Evolutionary conservation across 331 rosid genomes (phyloP).

Genomic region (Cydonia oblonga): DNA sequence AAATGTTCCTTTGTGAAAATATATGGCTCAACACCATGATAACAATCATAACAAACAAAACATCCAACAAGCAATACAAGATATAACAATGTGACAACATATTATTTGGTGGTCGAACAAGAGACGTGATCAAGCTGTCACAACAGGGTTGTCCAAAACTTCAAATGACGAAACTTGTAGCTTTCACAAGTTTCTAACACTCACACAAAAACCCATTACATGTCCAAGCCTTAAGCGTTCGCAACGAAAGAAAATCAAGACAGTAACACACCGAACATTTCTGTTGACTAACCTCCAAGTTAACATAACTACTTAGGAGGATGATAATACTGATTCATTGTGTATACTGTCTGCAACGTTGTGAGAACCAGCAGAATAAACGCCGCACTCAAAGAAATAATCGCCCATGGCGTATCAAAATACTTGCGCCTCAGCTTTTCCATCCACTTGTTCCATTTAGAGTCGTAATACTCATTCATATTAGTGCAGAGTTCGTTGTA

Average conservation of each 20-base stretch:
- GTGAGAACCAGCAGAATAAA: background rate
- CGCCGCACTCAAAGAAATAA: background rate
- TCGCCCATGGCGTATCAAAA: background rate
- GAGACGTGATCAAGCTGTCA: background rate
- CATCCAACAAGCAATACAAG: too few relatives aligned
- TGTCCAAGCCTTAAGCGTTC: background rate
- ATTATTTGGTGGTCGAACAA: background rate
- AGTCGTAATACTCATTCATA: background rate
- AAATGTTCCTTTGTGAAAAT: too few relatives aligned
- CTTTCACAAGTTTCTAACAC: too few relatives aligned
- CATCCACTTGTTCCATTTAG: background rate
- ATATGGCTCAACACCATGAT: too few relatives aligned
- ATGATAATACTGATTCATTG: background rate
- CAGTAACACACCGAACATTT: background rate
- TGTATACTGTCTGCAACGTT: constrained; percentile 6
- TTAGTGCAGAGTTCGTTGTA: background rate
- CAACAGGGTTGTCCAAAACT: background rate
- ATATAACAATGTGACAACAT: too few relatives aligned
- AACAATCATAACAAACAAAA: too few relatives aligned
- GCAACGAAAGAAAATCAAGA: background rate
- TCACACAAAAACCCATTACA: background rate
- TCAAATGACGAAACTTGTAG: background rate
- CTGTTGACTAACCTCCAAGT: background rate
- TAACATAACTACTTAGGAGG: too few relatives aligned
- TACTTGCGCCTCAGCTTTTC: background rate